These are phyloP conservation scores for Boletus tomentosulus DNA, from an alignment of 768 basidiomycete species.

Conservation along the genomic window DNA sequence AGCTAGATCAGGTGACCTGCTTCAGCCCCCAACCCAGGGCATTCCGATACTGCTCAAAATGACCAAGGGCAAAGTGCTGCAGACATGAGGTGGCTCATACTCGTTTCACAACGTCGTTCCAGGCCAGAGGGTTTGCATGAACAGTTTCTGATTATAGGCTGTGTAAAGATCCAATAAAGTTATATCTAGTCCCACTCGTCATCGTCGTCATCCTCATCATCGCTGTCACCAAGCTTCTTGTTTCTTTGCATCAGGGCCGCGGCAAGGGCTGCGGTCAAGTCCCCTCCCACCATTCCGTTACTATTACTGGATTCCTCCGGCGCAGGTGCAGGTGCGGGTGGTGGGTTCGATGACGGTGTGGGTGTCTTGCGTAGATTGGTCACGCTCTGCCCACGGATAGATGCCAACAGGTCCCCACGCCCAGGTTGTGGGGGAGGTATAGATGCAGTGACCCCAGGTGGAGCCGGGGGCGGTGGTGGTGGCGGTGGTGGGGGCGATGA, in stretches of 20 bases:
- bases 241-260: slow-evolving; percentile 79
- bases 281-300: slow-evolving; percentile 43
- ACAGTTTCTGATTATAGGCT: slow-evolving; percentile 6
- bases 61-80: neutral
- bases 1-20: slow-evolving; percentile 18
- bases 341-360: slow-evolving; percentile 30
- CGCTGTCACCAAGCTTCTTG: slow-evolving; percentile 83
- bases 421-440: slow-evolving; percentile 52
- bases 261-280: slow-evolving; percentile 80
- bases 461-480: slow-evolving; percentile 36
- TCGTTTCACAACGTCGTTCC: neutral
- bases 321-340: slow-evolving; percentile 30
- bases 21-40: slow-evolving; percentile 17
- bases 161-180: slow-evolving; percentile 4
- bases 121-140: neutral
- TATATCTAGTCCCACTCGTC: slow-evolving; percentile 52
- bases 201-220: slow-evolving; percentile 73
- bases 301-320: slow-evolving; percentile 31
- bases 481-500: slow-evolving; percentile 31
- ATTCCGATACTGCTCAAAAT: neutral
- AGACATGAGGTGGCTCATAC: neutral
- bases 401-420: slow-evolving; percentile 64
- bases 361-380: slow-evolving; percentile 60
- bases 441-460: slow-evolving; percentile 25
- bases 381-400: slow-evolving; percentile 80